Conservation (phyloP, 768 basidiomycete species). For the Xerocomellus chrysenteron region DNA sequence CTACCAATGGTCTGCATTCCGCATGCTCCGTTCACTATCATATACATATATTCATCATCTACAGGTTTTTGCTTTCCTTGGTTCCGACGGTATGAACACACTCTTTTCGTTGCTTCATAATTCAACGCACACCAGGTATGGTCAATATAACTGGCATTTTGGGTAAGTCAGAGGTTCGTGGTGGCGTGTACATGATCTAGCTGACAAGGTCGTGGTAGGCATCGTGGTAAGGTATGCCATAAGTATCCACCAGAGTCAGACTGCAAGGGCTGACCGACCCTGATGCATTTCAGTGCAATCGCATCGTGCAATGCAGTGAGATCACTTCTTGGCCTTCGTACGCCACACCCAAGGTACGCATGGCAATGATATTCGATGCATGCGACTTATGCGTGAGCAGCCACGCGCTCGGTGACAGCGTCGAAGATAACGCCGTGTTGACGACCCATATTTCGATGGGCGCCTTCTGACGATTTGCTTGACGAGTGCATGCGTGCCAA, state of each 20-base stretch:
- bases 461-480: not conserved
- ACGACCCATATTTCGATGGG: slow-evolving; percentile 1
- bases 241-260: not conserved
- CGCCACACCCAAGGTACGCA: not conserved
- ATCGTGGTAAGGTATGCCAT: slow-evolving; percentile 10
- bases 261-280: not conserved
- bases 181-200: not conserved
- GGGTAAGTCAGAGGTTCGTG: not conserved
- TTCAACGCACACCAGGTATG: slow-evolving; percentile 2
- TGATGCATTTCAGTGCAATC: slow-evolving; percentile 11
- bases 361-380: not conserved
- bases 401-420: too few relatives aligned
- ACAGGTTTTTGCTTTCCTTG: slow-evolving; percentile 11
- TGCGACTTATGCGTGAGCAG: not conserved
- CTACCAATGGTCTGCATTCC: slow-evolving; percentile 4
- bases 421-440: not conserved
- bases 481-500: not conserved
- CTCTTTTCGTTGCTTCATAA: not conserved
- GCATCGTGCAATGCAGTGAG: slow-evolving; percentile 15
- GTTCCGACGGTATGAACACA: not conserved
- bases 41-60: not conserved
- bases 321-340: slow-evolving; percentile 8
- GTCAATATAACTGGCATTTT: not conserved
- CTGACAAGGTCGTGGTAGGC: slow-evolving; percentile 6
- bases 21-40: too few relatives aligned